Conservation (phyloP, 2,329 filamentous ascomycete genomes). For the Pestalotiopsis sp. region DNA sequence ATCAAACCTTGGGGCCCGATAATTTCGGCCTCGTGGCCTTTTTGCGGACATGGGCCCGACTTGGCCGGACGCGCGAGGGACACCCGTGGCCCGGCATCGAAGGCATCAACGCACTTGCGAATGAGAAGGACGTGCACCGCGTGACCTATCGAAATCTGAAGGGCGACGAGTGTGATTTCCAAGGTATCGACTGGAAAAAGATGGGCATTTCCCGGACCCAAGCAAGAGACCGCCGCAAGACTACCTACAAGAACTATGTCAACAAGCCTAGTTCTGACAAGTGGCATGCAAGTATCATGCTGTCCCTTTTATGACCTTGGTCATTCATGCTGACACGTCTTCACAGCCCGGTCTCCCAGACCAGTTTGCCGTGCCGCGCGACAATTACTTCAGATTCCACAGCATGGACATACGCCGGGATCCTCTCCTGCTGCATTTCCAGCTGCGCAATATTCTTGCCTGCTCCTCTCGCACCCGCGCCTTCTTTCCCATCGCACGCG, state of each 20-base stretch:
- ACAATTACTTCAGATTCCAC: conserved; percentile 61
- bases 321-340: neutral
- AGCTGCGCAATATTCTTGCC: conserved; percentile 65
- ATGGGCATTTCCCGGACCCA: conserved; percentile 52
- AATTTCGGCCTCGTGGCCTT: conserved; percentile 56
- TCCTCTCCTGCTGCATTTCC: conserved; percentile 65
- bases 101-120: conserved; percentile 8
- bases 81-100: neutral
- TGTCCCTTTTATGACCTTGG: neutral
- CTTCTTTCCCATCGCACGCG: conserved; percentile 57
- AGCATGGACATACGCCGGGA: conserved; percentile 58
- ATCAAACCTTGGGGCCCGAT: conserved; percentile 44
- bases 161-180: conserved; percentile 61
- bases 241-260: conserved; percentile 61
- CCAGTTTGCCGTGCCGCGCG: conserved; percentile 37
- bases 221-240: conserved; percentile 49
- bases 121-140: conserved; percentile 30
- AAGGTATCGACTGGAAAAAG: conserved; percentile 60
- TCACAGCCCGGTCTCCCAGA: conserved; percentile 29
- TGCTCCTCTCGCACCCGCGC: conserved; percentile 56
- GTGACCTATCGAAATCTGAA: conserved; percentile 48
- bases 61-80: neutral
- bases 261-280: conserved; percentile 52
- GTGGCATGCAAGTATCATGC: conserved; percentile 46
- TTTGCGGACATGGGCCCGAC: conserved; percentile 48